These are phyloP conservation scores for Aureobasidium sp. DNA, from an alignment of 2,329 filamentous ascomycete genomes.

Conservation along the genomic window DNA sequence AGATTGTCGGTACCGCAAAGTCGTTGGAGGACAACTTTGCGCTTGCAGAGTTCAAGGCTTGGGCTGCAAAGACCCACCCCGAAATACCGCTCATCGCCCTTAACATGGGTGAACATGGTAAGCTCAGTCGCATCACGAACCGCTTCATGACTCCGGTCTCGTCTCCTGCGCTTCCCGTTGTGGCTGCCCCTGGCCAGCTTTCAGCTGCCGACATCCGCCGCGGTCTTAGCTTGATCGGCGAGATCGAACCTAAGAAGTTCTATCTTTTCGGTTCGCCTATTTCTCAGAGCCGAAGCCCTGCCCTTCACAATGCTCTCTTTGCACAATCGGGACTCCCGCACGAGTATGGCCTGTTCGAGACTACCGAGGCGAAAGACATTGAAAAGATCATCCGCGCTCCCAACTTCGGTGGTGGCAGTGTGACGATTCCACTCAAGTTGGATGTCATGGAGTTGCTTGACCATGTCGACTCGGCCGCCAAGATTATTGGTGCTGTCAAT, in stretches of 20 bases:
- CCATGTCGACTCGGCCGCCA: slow-evolving; percentile 67
- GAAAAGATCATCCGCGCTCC: slow-evolving; percentile 56
- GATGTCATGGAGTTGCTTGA: slow-evolving; percentile 78
- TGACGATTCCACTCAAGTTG: slow-evolving; percentile 91
- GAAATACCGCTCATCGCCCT: slow-evolving; percentile 78
- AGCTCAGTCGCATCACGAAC: slow-evolving; percentile 84
- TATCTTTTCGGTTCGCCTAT: slow-evolving; percentile 86
- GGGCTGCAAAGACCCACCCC: slow-evolving; percentile 62
- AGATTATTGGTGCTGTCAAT: slow-evolving; percentile 84
- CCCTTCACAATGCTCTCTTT: slow-evolving; percentile 84
- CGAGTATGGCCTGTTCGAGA: slow-evolving; percentile 68
- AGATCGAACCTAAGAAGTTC: slow-evolving; percentile 67
- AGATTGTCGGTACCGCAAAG: slow-evolving; percentile 76
- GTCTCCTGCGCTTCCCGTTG: slow-evolving; percentile 80
- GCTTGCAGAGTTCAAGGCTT: slow-evolving; percentile 69
- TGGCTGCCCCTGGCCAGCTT: slow-evolving; percentile 87
- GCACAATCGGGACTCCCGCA: slow-evolving; percentile 69
- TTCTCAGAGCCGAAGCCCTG: slow-evolving; percentile 70
- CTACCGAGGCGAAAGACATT: slow-evolving; percentile 53
- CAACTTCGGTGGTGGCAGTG: slow-evolving; percentile 84
- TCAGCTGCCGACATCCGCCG: slow-evolving; percentile 81
- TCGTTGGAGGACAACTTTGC: slow-evolving; percentile 78
- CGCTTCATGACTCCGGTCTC: slow-evolving; percentile 90
- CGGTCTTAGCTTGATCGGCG: slow-evolving; percentile 68
- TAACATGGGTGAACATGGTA: slow-evolving; percentile 86